Evolutionary conservation across 164 flowering plant genomes (phyloP).

Genomic region (Tetrastigma voinierianum): DNA sequence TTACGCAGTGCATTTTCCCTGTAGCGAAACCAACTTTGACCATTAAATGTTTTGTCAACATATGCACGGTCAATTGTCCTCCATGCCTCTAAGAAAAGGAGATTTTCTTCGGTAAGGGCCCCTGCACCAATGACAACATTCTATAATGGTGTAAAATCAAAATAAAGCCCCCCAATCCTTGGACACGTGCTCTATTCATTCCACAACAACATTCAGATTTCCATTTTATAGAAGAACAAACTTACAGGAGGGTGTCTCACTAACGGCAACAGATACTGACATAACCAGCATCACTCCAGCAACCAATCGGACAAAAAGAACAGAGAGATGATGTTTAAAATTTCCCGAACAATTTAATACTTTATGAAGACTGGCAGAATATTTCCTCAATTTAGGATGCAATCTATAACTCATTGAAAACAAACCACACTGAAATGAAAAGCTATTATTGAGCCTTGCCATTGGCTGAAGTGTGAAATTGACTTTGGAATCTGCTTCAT

Average conservation of each 20-base stretch:
- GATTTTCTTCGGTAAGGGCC: conserved; percentile 93
- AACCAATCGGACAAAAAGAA: conserved; percentile 35
- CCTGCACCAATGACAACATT: conserved; percentile 30
- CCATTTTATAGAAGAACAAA: conserved; percentile 8
- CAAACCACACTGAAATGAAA: conserved; percentile 18
- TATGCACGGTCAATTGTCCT: conserved; percentile 92
- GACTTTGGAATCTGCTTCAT: conserved; percentile 11
- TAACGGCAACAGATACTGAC: conserved; percentile 50
- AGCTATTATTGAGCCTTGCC: conserved; percentile 18
- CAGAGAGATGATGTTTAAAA: conserved; percentile 25
- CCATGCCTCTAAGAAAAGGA: conserved; percentile 97
- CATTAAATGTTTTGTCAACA: conserved; percentile 88
- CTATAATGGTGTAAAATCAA: neutral
- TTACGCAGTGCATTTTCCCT: conserved; percentile 85
- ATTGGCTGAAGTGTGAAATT: conserved; percentile 18
- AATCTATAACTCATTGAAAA: conserved; percentile 15
- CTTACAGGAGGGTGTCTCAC: conserved; percentile 68
- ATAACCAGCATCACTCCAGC: conserved; percentile 49
- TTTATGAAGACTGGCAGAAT: conserved; percentile 20
- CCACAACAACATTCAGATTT: neutral
- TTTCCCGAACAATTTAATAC: conserved; percentile 27
- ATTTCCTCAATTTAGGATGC: conserved; percentile 17
- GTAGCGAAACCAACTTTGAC: conserved; percentile 96
- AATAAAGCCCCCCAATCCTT: neutral
- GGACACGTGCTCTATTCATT: too few species aligned